Evolutionary conservation across 176 grass and related monocot species (phyloP).

Genomic region (Lolium multiflorum): DNA sequence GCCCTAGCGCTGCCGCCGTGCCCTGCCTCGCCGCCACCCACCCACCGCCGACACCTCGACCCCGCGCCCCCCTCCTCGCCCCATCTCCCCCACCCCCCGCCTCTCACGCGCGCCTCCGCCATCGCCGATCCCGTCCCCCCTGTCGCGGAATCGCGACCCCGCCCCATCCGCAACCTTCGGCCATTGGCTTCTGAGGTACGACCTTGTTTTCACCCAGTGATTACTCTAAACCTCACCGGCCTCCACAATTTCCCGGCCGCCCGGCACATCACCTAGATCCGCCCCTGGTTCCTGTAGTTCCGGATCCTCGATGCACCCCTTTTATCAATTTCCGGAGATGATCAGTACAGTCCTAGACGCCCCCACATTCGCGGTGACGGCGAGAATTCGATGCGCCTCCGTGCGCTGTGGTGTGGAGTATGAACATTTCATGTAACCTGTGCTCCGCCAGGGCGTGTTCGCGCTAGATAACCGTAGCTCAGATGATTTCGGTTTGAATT

Average conservation of each 20-base stretch:
- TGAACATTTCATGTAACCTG: not conserved
- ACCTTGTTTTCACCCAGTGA: not conserved
- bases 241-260: not conserved
- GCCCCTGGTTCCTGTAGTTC: not conserved
- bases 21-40: not conserved
- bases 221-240: not conserved
- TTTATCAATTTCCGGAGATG: not conserved
- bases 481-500: not conserved
- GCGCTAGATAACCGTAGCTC: not conserved
- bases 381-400: not conserved
- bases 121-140: not conserved
- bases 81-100: not conserved
- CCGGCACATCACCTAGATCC: not conserved
- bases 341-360: not conserved
- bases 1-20: not conserved
- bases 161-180: not conserved
- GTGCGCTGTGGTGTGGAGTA: not conserved
- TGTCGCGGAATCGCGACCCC: not conserved
- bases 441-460: not conserved
- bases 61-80: not conserved
- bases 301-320: not conserved
- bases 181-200: not conserved
- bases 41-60: not conserved
- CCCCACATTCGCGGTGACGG: not conserved
- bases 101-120: not conserved